These are phyloP conservation scores for Boletus edulis DNA, from an alignment of 768 basidiomycete genomes.

Conservation along the genomic window DNA sequence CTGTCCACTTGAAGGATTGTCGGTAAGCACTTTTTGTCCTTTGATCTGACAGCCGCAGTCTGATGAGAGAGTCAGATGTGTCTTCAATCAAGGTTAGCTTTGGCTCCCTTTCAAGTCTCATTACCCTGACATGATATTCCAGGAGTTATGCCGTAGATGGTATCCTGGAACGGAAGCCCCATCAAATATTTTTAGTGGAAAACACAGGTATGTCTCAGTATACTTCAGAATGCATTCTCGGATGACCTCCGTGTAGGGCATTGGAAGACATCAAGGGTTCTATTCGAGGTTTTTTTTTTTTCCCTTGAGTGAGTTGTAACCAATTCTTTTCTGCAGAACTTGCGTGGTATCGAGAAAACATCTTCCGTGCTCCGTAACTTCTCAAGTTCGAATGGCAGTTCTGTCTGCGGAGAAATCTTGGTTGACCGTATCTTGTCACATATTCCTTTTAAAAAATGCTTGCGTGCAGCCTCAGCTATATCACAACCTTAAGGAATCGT, in stretches of 20 bases:
- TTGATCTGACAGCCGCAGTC: not conserved
- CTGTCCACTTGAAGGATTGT: constrained; percentile 49
- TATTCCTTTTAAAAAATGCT: too few species aligned
- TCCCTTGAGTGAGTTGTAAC: not conserved
- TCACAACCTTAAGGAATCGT: too few species aligned
- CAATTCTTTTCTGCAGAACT: constrained; percentile 51
- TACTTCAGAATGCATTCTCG: not conserved
- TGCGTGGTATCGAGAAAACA: constrained; percentile 71
- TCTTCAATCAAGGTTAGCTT: constrained; percentile 70
- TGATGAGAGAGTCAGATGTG: constrained; percentile 52
- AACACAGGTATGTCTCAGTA: constrained; percentile 53
- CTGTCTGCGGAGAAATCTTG: not conserved
- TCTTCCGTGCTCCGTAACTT: constrained; percentile 49
- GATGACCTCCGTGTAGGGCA: constrained; percentile 47
- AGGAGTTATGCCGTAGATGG: constrained; percentile 80
- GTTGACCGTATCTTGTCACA: not conserved
- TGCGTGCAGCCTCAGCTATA: not conserved
- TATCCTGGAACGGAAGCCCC: constrained; percentile 40
- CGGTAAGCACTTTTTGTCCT: constrained; percentile 44
- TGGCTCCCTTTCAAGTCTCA: not conserved
- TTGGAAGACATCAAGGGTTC: constrained; percentile 78
- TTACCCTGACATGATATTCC: not conserved
- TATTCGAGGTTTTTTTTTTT: constrained; percentile 53
- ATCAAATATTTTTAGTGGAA: constrained; percentile 33
- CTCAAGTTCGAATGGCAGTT: not conserved